Evolutionary conservation across 352 stramenopile species (phyloP).

Genomic region (Phytophthora tentaculata): DNA sequence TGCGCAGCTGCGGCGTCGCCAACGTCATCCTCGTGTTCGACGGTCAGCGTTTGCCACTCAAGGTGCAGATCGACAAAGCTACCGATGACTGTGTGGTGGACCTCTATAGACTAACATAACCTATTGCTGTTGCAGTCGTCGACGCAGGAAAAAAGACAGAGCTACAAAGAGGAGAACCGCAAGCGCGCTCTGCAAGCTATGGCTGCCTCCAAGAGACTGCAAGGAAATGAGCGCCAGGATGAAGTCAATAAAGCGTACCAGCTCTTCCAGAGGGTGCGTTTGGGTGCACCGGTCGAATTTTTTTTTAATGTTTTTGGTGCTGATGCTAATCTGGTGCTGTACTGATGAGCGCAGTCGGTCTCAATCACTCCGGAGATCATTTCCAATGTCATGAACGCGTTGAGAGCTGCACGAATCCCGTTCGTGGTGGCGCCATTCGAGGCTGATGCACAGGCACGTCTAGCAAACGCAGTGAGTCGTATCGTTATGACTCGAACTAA

Average conservation of each 20-base stretch:
- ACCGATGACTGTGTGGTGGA: neutral
- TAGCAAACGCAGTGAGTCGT: neutral
- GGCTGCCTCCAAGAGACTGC: slow-evolving; percentile 51
- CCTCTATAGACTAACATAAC: neutral
- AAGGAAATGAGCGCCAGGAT: slow-evolving; percentile 54
- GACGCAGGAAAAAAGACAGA: slow-evolving; percentile 71
- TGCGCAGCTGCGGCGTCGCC: slow-evolving; percentile 56
- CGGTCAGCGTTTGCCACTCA: slow-evolving; percentile 73
- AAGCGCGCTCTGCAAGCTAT: slow-evolving; percentile 58
- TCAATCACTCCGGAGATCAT: slow-evolving; percentile 73
- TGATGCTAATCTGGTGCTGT: slow-evolving; percentile 1
- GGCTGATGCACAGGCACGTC: slow-evolving; percentile 61
- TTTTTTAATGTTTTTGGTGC: neutral
- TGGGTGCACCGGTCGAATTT: neutral
- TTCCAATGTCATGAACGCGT: slow-evolving; percentile 59
- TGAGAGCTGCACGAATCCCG: slow-evolving; percentile 47
- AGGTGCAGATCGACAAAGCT: slow-evolving; percentile 37
- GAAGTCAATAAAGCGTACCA: slow-evolving; percentile 64
- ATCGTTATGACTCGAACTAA: neutral
- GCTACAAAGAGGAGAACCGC: slow-evolving; percentile 63
- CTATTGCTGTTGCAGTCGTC: slow-evolving; percentile 42
- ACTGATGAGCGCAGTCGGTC: slow-evolving; percentile 44
- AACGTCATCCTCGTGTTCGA: slow-evolving; percentile 80
- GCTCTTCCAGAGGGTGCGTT: slow-evolving; percentile 58
- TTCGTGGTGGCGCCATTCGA: slow-evolving; percentile 84